These are phyloP conservation scores for Trichoderma sp. DNA, from an alignment of 2,329 filamentous ascomycete species.

Conservation along the genomic window DNA sequence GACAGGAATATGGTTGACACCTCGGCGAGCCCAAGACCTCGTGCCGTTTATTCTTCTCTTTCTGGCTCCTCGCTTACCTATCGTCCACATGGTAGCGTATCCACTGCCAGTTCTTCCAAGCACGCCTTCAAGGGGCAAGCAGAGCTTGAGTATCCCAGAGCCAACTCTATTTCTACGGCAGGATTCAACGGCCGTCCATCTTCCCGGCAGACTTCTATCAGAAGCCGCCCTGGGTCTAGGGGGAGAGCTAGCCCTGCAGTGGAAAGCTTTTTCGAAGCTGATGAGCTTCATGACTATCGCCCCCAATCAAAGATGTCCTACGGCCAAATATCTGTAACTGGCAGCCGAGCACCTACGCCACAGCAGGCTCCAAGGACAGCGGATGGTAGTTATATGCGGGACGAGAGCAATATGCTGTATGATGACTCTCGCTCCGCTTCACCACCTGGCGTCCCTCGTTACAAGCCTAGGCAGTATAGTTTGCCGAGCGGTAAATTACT, in stretches of 20 bases:
- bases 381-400: conserved; percentile 25
- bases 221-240: conserved; percentile 1
- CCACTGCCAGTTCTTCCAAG: conserved; percentile 14
- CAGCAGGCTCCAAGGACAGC: conserved; percentile 20
- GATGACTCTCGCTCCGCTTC: conserved; percentile 18
- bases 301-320: conserved; percentile 8
- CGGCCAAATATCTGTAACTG: conserved; percentile 25
- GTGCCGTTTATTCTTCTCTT: conserved; percentile 19
- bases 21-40: conserved; percentile 41
- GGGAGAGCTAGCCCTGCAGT: conserved; percentile 3
- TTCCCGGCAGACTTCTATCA: background rate
- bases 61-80: background rate
- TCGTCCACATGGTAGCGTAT: conserved; percentile 22
- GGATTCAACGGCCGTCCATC: background rate
- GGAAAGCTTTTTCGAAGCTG: background rate
- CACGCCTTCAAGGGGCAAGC: background rate
- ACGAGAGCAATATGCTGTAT: conserved; percentile 3
- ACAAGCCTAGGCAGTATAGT: conserved; percentile 25
- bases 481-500: conserved; percentile 16
- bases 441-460: conserved; percentile 25
- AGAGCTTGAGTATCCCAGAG: background rate
- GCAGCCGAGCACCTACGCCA: conserved; percentile 3
- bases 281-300: background rate
- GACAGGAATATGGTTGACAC: conserved; percentile 58
- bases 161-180: background rate